These are phyloP conservation scores for Aspergillus piperis DNA, from an alignment of 2,329 filamentous ascomycete genomes.

Conservation along the genomic window DNA sequence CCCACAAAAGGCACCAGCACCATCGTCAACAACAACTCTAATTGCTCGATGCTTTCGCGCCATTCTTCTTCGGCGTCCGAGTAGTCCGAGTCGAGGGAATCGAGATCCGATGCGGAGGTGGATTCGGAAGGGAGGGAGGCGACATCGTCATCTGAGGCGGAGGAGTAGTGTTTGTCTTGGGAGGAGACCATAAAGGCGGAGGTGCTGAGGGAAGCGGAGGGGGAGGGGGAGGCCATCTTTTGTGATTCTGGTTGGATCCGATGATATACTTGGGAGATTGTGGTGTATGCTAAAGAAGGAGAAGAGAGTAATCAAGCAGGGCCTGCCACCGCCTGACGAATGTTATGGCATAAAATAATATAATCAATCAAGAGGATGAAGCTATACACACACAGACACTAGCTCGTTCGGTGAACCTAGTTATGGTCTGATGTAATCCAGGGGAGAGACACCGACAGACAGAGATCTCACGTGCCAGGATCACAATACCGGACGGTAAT, in stretches of 20 bases:
- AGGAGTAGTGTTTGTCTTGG: constrained; percentile 30
- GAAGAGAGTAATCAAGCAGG: constrained; percentile 31
- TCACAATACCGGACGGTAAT: constrained; percentile 8
- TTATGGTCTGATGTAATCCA: constrained; percentile 12
- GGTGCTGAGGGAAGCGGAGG: constrained; percentile 39
- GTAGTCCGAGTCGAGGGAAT: constrained; percentile 53
- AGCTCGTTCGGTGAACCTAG: neutral
- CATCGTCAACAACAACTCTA: constrained; percentile 92
- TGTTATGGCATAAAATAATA: constrained; percentile 23
- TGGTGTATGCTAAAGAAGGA: constrained; percentile 9
- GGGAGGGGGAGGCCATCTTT: constrained; percentile 19
- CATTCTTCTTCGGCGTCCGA: constrained; percentile 93
- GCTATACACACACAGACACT: neutral
- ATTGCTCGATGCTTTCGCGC: constrained; percentile 89
- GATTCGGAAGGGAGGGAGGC: constrained; percentile 47
- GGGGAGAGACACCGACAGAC: neutral
- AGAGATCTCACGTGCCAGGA: constrained; percentile 10
- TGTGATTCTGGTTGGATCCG: neutral
- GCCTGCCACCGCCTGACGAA: constrained; percentile 36
- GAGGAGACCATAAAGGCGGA: constrained; percentile 45
- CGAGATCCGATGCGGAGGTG: constrained; percentile 41
- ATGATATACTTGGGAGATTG: neutral
- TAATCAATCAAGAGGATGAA: neutral
- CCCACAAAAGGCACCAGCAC: constrained; percentile 90
- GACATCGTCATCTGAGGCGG: constrained; percentile 42